phyloP scores from a whole-genome alignment of 805 yeast species.

The Zygosaccharomyces kombuchaensis region DNA sequence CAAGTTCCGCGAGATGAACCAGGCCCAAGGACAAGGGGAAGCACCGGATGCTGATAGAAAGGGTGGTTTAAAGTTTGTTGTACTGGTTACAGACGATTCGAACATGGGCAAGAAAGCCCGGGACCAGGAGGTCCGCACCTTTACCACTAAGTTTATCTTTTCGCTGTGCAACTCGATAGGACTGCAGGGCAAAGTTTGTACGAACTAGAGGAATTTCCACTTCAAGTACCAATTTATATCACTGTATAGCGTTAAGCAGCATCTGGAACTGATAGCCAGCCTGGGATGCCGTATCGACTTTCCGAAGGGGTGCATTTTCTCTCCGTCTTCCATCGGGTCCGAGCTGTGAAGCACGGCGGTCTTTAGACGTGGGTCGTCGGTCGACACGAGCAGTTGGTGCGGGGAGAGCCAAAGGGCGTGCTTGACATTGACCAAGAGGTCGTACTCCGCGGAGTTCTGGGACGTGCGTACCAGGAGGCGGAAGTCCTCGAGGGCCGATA shows the following conservation, averaged over 20 bases:
- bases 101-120: constrained; percentile 63
- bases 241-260: constrained; percentile 15
- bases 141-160: constrained; percentile 34
- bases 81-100: constrained; percentile 68
- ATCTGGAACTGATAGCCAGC: constrained; percentile 18
- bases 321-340: background rate
- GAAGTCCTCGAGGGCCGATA: constrained; percentile 1
- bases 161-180: constrained; percentile 31
- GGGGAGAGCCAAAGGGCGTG: constrained; percentile 5
- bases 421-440: constrained; percentile 6
- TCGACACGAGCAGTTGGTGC: constrained; percentile 9
- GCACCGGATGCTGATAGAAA: constrained; percentile 23
- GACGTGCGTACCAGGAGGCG: constrained; percentile 4
- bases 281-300: constrained; percentile 3
- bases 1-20: constrained; percentile 16
- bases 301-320: too few species aligned
- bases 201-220: constrained; percentile 23
- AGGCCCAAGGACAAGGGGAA: constrained; percentile 11
- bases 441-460: constrained; percentile 1
- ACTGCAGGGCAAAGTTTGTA: constrained; percentile 19
- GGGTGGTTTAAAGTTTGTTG: constrained; percentile 50
- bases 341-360: constrained; percentile 7
- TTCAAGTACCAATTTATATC: constrained; percentile 20
- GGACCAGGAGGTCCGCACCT: constrained; percentile 30
- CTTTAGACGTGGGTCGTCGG: background rate